phyloP scores from a whole-genome alignment of 2,329 filamentous ascomycete genomes.

The Cercospora citrullina region DNA sequence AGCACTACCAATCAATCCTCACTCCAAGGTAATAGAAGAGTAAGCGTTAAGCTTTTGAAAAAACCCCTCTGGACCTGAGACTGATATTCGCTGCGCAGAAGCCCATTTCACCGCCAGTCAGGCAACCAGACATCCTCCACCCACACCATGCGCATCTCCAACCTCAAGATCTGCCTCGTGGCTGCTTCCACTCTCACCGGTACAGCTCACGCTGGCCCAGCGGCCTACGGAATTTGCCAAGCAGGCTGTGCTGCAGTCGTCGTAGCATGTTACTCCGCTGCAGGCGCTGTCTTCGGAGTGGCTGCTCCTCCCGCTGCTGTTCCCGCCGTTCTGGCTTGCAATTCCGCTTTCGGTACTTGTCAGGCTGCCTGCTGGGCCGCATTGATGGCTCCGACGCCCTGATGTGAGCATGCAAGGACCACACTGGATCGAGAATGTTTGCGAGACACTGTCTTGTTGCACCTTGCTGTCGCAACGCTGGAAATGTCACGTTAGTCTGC shows the following conservation, averaged over 20 bases:
- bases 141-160: background rate
- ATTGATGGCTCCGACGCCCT: constrained; percentile 14
- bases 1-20: background rate
- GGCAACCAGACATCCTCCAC: background rate
- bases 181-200: background rate
- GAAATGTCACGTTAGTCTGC: no score
- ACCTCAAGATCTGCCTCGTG: background rate
- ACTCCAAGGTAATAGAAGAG: background rate
- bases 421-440: no score
- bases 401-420: background rate
- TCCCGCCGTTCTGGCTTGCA: constrained; percentile 49
- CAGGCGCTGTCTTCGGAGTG: constrained; percentile 44
- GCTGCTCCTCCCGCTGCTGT: constrained; percentile 43
- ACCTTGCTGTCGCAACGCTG: no score
- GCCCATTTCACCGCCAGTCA: background rate
- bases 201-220: constrained; percentile 35
- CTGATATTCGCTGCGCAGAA: background rate
- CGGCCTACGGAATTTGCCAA: constrained; percentile 51
- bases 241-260: constrained; percentile 49
- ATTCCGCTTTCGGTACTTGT: constrained; percentile 49
- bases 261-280: constrained; percentile 50
- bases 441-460: no score
- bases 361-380: constrained; percentile 47
- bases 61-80: background rate
- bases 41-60: background rate